Evolutionary conservation across 305 asterid species (phyloP).

Genomic region (Withania somnifera): DNA sequence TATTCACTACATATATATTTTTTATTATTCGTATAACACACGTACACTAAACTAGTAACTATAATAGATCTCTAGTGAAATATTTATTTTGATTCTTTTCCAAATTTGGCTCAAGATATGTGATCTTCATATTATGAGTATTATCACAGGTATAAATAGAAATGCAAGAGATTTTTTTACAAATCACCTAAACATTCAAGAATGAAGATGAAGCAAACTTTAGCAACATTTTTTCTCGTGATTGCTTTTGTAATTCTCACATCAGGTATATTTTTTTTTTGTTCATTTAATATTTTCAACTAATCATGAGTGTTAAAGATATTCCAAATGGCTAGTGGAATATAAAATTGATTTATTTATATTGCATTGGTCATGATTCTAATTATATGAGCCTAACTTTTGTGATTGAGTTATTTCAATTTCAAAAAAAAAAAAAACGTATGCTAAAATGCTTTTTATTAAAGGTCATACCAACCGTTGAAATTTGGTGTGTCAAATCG

Average conservation of each 20-base stretch:
- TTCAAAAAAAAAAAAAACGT: background rate
- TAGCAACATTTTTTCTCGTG: background rate
- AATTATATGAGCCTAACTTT: background rate
- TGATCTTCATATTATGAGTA: no score
- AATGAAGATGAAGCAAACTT: background rate
- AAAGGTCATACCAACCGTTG: background rate
- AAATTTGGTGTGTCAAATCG: background rate
- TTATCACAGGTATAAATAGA: no score
- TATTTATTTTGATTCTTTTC: no score
- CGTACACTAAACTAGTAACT: no score
- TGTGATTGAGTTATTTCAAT: background rate
- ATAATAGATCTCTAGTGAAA: no score
- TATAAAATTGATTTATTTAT: background rate
- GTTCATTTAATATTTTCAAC: background rate
- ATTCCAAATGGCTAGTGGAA: background rate
- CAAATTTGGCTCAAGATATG: no score
- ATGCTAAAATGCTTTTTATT: background rate
- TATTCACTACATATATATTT: no score
- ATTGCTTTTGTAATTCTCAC: background rate
- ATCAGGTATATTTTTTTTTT: background rate
- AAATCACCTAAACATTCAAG: no score
- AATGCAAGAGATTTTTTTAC: no score
- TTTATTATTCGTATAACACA: no score
- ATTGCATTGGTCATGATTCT: background rate
- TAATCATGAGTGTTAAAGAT: background rate